Base-by-base conservation (phyloP, 73 alveolate species). In the Paramecium octaurelia region DNA sequence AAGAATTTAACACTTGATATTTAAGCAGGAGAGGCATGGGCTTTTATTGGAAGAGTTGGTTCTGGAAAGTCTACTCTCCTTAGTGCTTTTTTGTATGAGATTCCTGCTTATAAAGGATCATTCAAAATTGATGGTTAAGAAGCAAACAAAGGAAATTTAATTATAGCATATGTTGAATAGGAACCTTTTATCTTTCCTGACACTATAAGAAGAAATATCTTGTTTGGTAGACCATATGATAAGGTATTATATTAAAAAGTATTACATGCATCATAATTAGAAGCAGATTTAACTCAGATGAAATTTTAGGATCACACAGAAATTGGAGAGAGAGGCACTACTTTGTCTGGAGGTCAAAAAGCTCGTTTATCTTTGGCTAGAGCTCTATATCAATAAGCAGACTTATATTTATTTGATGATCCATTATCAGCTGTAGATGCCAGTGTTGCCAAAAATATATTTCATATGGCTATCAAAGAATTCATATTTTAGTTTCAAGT, bases 11-110 rank as follows among this genome's bases (percentile, higher is more conserved):
- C 90, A 96, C 85, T 85, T 91, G 83, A 87, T 8, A 96, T 98
- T 14, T 87, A 96, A 71, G 93, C 94, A 68, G 98, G 98, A 34
- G 99, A 97, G 90, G 94, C 95, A 71, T 93, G 96, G 23, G 97
- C 96, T 50, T 94, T 98, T 31, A 92, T 98, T 14, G 99, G 99
- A 80, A 97, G 92, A 86, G 98, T 97, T 6, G 99, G 99, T 24
- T 86, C 94, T 27, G 98, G 98, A 29, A 96, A 96, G 86, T 88
- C 99, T 43, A 77, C 97, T 23, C 85, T 96, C 29, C 93, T 96
- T 11, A 59, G 92, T 68, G 95, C 96, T 4, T 84, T 96, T 85
- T 88, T 96, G 59, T 95, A 85, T 84, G 99, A 95, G 57, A 93
- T 96, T 64, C 95, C 94, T 6, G 43, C 24, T 20, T 89, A 38